phyloP scores from a whole-genome alignment of 2,329 filamentous ascomycete genomes.

The Ophiocordyceps unilateralis region DNA sequence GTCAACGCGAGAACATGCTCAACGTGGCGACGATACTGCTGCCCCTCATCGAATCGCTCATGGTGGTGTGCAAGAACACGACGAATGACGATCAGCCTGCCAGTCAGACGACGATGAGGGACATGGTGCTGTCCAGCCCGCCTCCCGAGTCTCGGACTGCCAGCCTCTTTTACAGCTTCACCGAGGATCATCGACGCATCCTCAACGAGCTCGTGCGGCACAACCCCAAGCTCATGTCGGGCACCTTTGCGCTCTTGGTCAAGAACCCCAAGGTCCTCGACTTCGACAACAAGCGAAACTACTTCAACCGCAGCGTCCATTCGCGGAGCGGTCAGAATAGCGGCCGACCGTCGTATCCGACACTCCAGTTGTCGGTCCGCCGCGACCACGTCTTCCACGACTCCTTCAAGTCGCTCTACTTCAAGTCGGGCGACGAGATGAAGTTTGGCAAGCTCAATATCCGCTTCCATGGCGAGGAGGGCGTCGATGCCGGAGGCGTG shows the following conservation, averaged over 20 bases:
- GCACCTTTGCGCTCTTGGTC: slow-evolving; percentile 85
- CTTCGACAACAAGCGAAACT: slow-evolving; percentile 99
- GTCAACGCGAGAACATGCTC: slow-evolving; percentile 84
- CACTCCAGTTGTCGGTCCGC: slow-evolving; percentile 73
- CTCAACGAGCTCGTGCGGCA: slow-evolving; percentile 94
- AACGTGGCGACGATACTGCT: slow-evolving; percentile 93
- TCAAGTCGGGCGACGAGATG: slow-evolving; percentile 92
- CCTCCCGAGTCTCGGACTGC: slow-evolving; percentile 67
- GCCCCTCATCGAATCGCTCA: slow-evolving; percentile 86
- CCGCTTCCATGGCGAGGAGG: slow-evolving; percentile 91
- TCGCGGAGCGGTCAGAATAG: slow-evolving; percentile 46
- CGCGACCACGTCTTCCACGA: slow-evolving; percentile 95
- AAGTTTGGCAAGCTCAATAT: slow-evolving; percentile 98
- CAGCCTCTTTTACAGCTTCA: slow-evolving; percentile 89
- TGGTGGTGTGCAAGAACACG: slow-evolving; percentile 99
- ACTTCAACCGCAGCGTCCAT: slow-evolving; percentile 90
- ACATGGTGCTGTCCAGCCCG: slow-evolving; percentile 58
- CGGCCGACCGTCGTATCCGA: slow-evolving; percentile 50
- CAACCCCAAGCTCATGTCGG: slow-evolving; percentile 96
- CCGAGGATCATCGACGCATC: slow-evolving; percentile 92
- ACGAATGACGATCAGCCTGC: slow-evolving; percentile 48
- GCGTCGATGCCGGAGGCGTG: slow-evolving; percentile 92
- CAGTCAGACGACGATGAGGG: slow-evolving; percentile 34
- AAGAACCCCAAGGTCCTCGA: slow-evolving; percentile 98
- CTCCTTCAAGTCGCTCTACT: slow-evolving; percentile 95